Percentiles rank a stretch among this genome's conserved stretches.
Evolutionary conservation across 1,139 yeast genomes (phyloP).

Genomic region (Pichia norvegensis): DNA sequence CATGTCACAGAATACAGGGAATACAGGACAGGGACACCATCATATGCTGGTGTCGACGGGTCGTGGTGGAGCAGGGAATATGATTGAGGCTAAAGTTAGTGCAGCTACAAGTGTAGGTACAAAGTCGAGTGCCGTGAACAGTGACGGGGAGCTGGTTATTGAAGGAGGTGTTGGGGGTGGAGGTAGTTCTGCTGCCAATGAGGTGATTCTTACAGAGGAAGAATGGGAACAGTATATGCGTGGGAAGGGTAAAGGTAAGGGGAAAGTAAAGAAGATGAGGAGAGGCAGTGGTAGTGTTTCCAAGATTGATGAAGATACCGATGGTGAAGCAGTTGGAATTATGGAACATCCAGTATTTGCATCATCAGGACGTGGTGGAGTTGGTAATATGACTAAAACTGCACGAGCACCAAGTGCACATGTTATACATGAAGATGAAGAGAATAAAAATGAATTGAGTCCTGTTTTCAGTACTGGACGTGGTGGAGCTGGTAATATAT

Average conservation of each 20-base stretch:
- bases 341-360: conserved; percentile 29
- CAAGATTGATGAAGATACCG: neutral
- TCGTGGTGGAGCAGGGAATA: conserved; percentile 38
- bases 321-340: neutral
- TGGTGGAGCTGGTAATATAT: conserved; percentile 54
- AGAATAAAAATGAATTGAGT: conserved; percentile 37
- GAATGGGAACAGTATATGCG: conserved; percentile 7
- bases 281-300: neutral
- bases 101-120: neutral
- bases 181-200: conserved; percentile 18
- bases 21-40: conserved; percentile 1
- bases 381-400: conserved; percentile 43
- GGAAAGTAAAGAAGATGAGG: neutral
- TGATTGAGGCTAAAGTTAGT: conserved; percentile 15
- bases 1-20: neutral
- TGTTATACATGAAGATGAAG: conserved; percentile 30
- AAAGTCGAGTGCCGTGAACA: neutral
- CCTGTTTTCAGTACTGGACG: conserved; percentile 47
- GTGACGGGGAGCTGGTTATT: neutral
- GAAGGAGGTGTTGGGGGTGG: neutral
- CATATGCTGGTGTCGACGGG: conserved; percentile 30
- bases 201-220: conserved; percentile 18
- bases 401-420: conserved; percentile 40
- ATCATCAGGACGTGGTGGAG: conserved; percentile 55
- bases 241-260: neutral